phyloP scores from a whole-genome alignment of 768 basidiomycete genomes.

The Rhodotorula babjevae region DNA sequence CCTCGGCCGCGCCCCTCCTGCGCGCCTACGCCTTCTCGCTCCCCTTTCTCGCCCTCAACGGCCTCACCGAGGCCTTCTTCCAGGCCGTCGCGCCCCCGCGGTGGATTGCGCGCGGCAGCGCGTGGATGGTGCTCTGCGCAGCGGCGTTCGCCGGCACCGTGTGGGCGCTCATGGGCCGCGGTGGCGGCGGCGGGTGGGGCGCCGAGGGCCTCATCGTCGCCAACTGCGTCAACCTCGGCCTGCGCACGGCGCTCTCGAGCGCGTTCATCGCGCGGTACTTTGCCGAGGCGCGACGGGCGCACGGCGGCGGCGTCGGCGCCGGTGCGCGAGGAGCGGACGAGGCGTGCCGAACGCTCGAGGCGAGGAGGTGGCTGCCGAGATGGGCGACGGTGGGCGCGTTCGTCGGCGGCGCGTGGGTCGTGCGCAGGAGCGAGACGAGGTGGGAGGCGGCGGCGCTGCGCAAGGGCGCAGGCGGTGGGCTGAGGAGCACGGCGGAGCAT shows the following conservation, averaged over 20 bases:
- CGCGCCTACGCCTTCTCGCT: constrained; percentile 79
- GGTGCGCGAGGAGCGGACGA: not conserved
- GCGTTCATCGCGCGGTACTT: constrained; percentile 7
- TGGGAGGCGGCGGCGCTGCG: not conserved
- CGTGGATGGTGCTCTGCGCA: constrained; percentile 77
- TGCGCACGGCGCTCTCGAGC: constrained; percentile 37
- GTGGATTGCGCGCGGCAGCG: constrained; percentile 63
- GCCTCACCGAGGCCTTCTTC: constrained; percentile 84
- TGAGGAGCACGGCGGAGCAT: constrained; percentile 12
- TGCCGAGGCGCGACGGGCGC: not conserved
- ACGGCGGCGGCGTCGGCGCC: not conserved
- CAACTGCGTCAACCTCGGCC: constrained; percentile 43
- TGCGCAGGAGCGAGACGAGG: constrained; percentile 71
- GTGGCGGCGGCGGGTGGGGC: constrained; percentile 52
- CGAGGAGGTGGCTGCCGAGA: constrained; percentile 8
- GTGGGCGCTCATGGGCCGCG: constrained; percentile 51
- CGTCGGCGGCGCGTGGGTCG: constrained; percentile 53
- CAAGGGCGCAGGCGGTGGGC: constrained; percentile 37
- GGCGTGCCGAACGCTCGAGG: not conserved
- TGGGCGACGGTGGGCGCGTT: constrained; percentile 9
- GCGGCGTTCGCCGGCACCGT: constrained; percentile 59
- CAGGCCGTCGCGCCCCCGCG: constrained; percentile 65
- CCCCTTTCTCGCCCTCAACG: constrained; percentile 83
- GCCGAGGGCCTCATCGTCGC: constrained; percentile 50
- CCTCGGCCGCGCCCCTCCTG: constrained; percentile 65